phyloP scores from a whole-genome alignment of 352 stramenopile species.

The Pythium aristosporum region DNA sequence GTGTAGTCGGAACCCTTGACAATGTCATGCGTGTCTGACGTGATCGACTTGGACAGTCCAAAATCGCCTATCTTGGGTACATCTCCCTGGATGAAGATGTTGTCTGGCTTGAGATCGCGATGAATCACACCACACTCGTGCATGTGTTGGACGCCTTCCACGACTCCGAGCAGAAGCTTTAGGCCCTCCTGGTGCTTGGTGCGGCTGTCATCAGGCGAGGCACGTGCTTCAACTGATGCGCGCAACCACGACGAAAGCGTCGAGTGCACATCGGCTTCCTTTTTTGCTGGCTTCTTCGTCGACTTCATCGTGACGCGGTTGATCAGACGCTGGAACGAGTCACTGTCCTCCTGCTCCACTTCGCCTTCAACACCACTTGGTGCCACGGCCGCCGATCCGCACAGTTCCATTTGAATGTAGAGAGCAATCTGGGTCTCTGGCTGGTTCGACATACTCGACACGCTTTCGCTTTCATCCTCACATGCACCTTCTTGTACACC shows the following conservation, averaged over 20 bases:
- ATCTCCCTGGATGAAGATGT: conserved; percentile 34
- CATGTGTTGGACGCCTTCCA: conserved; percentile 74
- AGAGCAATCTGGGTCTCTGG: conserved; percentile 44
- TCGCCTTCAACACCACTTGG: conserved; percentile 22
- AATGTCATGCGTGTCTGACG: conserved; percentile 22
- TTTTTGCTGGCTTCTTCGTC: not conserved
- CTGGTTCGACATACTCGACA: not conserved
- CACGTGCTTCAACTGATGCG: conserved; percentile 50
- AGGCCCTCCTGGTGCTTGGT: conserved; percentile 58
- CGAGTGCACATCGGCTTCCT: conserved; percentile 30
- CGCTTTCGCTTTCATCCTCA: conserved; percentile 29
- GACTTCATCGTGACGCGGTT: conserved; percentile 34
- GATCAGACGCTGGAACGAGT: conserved; percentile 44
- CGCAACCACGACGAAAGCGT: conserved; percentile 72
- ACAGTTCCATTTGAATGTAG: conserved; percentile 84
- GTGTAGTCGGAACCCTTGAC: not conserved
- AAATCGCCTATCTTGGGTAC: conserved; percentile 41
- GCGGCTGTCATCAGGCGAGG: conserved; percentile 27
- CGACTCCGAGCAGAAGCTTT: conserved; percentile 59
- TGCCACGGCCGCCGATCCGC: conserved; percentile 27
- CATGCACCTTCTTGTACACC: conserved; percentile 12
- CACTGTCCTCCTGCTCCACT: conserved; percentile 28
- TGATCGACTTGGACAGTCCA: conserved; percentile 30
- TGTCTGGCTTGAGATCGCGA: conserved; percentile 31
- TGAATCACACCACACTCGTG: conserved; percentile 51